Conservation (phyloP, 2,329 filamentous ascomycete species). For the Chalara sp. region DNA sequence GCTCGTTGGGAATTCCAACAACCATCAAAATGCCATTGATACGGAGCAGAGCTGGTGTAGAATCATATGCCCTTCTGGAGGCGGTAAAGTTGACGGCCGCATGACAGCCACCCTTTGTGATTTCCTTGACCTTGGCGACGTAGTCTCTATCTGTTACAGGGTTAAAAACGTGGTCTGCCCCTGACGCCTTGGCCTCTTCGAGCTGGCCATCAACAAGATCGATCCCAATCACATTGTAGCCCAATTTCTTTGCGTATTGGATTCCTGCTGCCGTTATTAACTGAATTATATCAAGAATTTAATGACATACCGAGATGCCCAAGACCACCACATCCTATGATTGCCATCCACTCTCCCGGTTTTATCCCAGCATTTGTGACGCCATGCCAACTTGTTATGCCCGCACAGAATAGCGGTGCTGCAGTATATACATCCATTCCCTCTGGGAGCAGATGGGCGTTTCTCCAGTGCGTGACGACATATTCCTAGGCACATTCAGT, state of each 20-base stretch:
- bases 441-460: slow-evolving; percentile 34
- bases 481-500: slow-evolving; percentile 30
- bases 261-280: slow-evolving; percentile 7
- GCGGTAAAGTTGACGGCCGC: slow-evolving; percentile 15
- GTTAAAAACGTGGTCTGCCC: slow-evolving; percentile 14
- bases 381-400: slow-evolving; percentile 31
- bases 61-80: slow-evolving; percentile 11
- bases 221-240: slow-evolving; percentile 15
- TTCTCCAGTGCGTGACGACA: slow-evolving; percentile 37
- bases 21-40: slow-evolving; percentile 14
- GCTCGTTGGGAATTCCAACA: slow-evolving; percentile 12
- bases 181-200: slow-evolving; percentile 9
- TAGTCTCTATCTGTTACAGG: slow-evolving; percentile 12
- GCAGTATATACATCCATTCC: slow-evolving; percentile 28
- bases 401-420: slow-evolving; percentile 42
- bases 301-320: slow-evolving; percentile 12
- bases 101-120: slow-evolving; percentile 13
- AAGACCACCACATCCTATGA: slow-evolving; percentile 15
- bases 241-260: slow-evolving; percentile 15
- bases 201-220: slow-evolving; percentile 13
- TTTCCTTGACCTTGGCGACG: slow-evolving; percentile 11
- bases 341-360: slow-evolving; percentile 14
- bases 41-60: slow-evolving; percentile 10
- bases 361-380: slow-evolving; percentile 10
- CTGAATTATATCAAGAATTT: background rate